These are phyloP conservation scores for Calocybe indica DNA, from an alignment of 768 basidiomycete species.

Conservation along the genomic window DNA sequence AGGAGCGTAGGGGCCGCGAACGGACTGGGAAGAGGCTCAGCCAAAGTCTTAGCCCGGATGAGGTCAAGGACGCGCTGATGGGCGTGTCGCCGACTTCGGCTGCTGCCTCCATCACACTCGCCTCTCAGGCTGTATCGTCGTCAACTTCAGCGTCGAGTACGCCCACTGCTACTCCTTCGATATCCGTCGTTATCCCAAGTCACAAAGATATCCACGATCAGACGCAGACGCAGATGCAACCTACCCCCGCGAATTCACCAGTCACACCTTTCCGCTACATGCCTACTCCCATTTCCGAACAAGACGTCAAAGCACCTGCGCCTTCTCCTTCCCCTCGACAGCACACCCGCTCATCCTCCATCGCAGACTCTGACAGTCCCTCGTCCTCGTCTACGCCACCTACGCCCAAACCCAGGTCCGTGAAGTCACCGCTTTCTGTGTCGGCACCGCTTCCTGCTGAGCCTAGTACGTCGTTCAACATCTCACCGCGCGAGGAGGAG, in stretches of 20 bases:
- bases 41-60: conserved; percentile 31
- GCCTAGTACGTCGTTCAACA: conserved; percentile 30
- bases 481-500: conserved; percentile 14
- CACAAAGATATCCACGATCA: conserved; percentile 11
- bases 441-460: conserved; percentile 23
- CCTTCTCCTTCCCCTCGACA: conserved; percentile 5
- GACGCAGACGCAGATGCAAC: conserved; percentile 27
- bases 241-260: conserved; percentile 64
- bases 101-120: not conserved
- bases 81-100: conserved; percentile 11
- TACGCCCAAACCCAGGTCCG: conserved; percentile 11
- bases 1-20: conserved; percentile 35
- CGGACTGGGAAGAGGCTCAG: conserved; percentile 31
- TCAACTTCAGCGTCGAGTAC: not conserved
- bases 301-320: conserved; percentile 2
- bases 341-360: not conserved
- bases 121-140: not conserved
- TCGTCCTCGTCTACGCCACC: conserved; percentile 8
- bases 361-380: conserved; percentile 3
- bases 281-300: conserved; percentile 12
- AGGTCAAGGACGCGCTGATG: conserved; percentile 20
- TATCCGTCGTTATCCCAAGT: conserved; percentile 8
- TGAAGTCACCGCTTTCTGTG: conserved; percentile 22
- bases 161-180: not conserved
- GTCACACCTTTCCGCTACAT: conserved; percentile 24